These are phyloP conservation scores for Trapa incisa DNA, from an alignment of 345 rosid species.

Conservation along the genomic window DNA sequence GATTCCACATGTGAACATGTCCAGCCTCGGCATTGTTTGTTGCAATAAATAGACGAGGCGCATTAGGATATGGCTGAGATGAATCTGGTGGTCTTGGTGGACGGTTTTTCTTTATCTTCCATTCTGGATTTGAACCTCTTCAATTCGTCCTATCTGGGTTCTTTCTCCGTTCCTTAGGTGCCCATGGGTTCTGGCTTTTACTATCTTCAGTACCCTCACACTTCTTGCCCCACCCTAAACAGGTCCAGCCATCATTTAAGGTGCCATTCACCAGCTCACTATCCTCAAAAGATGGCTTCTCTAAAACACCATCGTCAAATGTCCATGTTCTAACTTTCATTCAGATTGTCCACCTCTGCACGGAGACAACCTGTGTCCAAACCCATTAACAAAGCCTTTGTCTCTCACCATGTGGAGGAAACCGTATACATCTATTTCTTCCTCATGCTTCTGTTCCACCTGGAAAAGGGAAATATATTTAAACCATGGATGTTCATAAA, in stretches of 20 bases:
- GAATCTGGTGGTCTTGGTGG: too few species aligned
- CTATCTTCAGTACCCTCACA: neutral
- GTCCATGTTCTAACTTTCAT: constrained; percentile 41
- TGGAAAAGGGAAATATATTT: constrained; percentile 13
- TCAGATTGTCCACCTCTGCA: constrained; percentile 46
- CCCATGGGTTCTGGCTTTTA: too few species aligned
- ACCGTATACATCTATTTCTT: constrained; percentile 44
- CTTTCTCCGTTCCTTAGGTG: too few species aligned
- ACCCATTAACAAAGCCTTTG: constrained; percentile 18
- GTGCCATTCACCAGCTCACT: constrained; percentile 22
- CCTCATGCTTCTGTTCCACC: constrained; percentile 34
- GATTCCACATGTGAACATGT: too few species aligned
- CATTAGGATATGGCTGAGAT: too few species aligned
- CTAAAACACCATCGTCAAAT: constrained; percentile 38
- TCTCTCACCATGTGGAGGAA: constrained; percentile 68
- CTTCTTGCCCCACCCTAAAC: neutral
- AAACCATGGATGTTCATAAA: neutral
- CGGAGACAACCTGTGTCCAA: constrained; percentile 55
- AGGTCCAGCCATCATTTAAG: neutral
- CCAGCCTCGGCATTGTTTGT: too few species aligned
- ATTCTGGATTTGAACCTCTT: too few species aligned
- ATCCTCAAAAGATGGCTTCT: constrained; percentile 58
- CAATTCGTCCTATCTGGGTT: too few species aligned
- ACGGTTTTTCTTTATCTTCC: too few species aligned
- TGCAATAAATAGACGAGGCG: too few species aligned